These are phyloP conservation scores for Saccharomyces hybrid DNA, from an alignment of 1,139 yeast species.

Conservation along the genomic window DNA sequence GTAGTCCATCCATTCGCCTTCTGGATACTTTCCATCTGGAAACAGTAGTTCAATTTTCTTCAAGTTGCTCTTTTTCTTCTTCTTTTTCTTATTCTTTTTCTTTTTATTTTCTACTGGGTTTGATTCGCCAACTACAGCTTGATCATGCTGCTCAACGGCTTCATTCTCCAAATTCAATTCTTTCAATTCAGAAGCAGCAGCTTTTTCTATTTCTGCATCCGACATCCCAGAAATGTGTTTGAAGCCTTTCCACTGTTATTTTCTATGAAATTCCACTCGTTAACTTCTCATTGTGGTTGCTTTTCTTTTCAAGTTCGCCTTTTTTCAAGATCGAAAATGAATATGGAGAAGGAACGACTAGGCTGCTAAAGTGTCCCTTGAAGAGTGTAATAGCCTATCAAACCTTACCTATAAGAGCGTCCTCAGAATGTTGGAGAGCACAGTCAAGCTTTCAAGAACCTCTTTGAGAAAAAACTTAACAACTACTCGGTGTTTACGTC, in stretches of 20 bases:
- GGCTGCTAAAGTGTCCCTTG: not conserved
- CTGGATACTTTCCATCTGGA: constrained; percentile 74
- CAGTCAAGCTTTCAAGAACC: not conserved
- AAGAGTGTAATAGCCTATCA: not conserved
- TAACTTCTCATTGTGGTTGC: not conserved
- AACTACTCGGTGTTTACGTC: not conserved
- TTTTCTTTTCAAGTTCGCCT: not conserved
- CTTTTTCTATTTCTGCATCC: not conserved
- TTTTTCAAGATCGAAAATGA: not conserved
- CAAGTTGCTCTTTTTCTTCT: constrained; percentile 42
- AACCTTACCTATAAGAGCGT: not conserved
- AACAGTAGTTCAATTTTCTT: constrained; percentile 61
- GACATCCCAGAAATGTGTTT: constrained; percentile 11
- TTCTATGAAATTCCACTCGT: not conserved
- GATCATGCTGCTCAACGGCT: constrained; percentile 6
- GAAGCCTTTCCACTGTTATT: constrained; percentile 11
- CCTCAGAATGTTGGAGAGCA: not conserved
- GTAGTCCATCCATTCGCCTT: constrained; percentile 78
- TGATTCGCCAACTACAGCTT: constrained; percentile 5
- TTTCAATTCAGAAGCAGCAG: not conserved
- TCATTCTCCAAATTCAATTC: not conserved
- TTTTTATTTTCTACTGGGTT: constrained; percentile 10
- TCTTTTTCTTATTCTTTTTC: constrained; percentile 43
- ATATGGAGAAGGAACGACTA: constrained; percentile 14
- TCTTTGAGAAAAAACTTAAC: not conserved